A percentile compares a stretch with the other conserved stretches of the same genome.
These are phyloP conservation scores for Arthrobotrys conoides DNA, from an alignment of 2,329 filamentous ascomycete species.

Conservation along the genomic window DNA sequence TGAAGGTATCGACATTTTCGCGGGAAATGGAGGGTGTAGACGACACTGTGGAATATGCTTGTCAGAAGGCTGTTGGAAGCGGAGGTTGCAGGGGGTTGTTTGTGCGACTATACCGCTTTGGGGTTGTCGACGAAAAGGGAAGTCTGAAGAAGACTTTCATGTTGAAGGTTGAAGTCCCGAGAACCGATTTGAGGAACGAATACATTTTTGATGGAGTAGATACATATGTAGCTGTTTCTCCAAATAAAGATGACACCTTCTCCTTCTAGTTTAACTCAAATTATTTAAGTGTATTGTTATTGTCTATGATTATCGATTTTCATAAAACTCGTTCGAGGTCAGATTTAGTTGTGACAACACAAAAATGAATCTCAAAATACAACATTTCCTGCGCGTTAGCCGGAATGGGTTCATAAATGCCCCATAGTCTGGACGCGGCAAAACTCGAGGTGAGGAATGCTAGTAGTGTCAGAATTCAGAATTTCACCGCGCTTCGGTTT, in stretches of 20 bases:
- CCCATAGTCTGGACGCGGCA: background rate
- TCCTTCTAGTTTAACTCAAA: no score
- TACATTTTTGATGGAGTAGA: no score
- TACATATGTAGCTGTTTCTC: no score
- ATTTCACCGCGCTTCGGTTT: background rate
- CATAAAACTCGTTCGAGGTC: background rate
- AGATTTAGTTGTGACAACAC: background rate
- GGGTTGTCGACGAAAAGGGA: conserved; percentile 19
- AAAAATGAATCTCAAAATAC: background rate
- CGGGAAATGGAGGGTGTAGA: conserved; percentile 13
- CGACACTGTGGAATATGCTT: conserved; percentile 15
- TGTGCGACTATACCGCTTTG: conserved; percentile 18
- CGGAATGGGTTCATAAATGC: background rate
- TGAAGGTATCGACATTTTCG: background rate
- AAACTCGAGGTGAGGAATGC: background rate
- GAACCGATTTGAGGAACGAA: no score
- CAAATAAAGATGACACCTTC: no score
- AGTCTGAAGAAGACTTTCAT: background rate
- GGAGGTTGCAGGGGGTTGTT: background rate
- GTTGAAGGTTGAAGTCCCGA: background rate
- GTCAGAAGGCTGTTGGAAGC: conserved; percentile 19
- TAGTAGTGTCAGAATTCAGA: background rate
- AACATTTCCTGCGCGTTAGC: background rate
- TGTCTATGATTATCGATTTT: no score
- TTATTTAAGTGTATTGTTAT: no score